Evolutionary conservation across 2,329 filamentous ascomycete genomes (phyloP).

Genomic region (Coniochaeta sp.): DNA sequence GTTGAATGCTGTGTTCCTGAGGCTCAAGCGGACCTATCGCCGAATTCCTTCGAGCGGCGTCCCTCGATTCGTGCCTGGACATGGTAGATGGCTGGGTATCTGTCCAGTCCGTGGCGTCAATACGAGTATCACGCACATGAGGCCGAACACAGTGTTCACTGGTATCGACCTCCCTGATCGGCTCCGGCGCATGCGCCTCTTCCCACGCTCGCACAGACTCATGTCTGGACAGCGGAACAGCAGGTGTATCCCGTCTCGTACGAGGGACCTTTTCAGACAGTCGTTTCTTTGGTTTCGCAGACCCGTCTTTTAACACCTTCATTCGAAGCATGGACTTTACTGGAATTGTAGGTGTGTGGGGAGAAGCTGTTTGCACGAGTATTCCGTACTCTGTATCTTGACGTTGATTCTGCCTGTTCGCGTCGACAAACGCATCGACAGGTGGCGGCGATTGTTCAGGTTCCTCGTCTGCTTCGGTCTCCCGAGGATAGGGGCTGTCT

Average conservation of each 20-base stretch:
- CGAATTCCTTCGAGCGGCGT: too few species aligned
- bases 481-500: neutral
- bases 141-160: neutral
- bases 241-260: neutral
- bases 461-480: neutral
- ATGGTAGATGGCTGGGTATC: too few species aligned
- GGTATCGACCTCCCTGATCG: neutral
- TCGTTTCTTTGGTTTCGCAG: neutral
- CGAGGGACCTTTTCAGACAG: neutral
- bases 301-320: neutral
- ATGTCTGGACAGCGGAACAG: neutral
- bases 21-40: too few species aligned
- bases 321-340: neutral
- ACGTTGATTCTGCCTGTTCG: neutral
- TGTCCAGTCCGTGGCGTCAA: too few species aligned
- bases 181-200: neutral
- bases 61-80: too few species aligned
- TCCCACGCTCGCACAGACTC: neutral
- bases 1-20: neutral
- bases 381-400: neutral
- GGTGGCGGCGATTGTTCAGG: neutral
- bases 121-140: neutral
- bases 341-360: neutral
- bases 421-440: neutral
- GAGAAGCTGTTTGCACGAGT: neutral